Evolutionary conservation across 2,329 filamentous ascomycete genomes (phyloP).

Genomic region (Waltergamsia citrina): DNA sequence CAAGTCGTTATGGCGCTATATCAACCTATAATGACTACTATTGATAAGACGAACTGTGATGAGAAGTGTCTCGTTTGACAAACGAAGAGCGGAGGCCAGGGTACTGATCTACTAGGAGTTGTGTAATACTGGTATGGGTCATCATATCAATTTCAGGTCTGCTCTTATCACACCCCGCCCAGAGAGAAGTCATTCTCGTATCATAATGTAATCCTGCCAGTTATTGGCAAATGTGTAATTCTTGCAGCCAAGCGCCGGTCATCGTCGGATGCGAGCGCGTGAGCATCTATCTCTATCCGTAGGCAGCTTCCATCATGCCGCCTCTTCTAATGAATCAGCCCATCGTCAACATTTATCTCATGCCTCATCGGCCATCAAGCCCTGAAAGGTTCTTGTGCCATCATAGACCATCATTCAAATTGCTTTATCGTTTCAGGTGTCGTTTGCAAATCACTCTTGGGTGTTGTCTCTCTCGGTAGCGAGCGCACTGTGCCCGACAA

Average conservation of each 20-base stretch:
- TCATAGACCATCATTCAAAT: too few relatives aligned
- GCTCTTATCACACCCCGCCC: not conserved
- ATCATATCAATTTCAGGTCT: not conserved
- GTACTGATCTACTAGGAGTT: too few relatives aligned
- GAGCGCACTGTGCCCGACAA: not conserved
- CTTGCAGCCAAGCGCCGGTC: not conserved
- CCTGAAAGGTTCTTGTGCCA: too few relatives aligned
- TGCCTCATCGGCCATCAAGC: not conserved
- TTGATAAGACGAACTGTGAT: too few relatives aligned
- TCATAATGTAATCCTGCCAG: not conserved
- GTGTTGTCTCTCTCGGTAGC: not conserved
- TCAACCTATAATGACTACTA: too few relatives aligned
- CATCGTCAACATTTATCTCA: not conserved
- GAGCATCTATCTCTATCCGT: slow-evolving; percentile 8
- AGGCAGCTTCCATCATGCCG: not conserved
- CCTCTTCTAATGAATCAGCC: not conserved
- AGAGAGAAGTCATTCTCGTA: not conserved
- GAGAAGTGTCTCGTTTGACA: too few relatives aligned
- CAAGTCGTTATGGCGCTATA: too few relatives aligned
- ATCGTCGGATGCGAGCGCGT: slow-evolving; percentile 6
- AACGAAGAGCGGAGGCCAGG: too few relatives aligned
- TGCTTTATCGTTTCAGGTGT: too few relatives aligned
- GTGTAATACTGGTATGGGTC: too few relatives aligned
- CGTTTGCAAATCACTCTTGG: too few relatives aligned
- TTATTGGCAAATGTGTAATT: not conserved